A percentile compares a stretch with the other conserved stretches of the same genome.
Conservation (phyloP, 352 stramenopile genomes). For the Pythium utonaiense region DNA sequence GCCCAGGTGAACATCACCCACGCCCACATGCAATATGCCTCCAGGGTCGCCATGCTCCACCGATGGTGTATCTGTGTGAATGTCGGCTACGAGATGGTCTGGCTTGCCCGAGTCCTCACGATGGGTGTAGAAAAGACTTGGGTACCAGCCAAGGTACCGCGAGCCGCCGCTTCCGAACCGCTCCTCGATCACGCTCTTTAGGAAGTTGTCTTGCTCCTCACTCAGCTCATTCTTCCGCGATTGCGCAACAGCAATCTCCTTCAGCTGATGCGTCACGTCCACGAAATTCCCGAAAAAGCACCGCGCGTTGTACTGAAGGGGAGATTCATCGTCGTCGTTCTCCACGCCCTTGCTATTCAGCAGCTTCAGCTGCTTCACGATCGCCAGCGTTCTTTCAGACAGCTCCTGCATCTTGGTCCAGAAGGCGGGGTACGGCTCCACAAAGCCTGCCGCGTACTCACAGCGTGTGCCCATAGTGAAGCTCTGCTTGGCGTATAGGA, state of each 20-base stretch:
- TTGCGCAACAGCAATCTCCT: conserved; percentile 11
- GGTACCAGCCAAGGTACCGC: conserved; percentile 32
- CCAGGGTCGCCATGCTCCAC: conserved; percentile 31
- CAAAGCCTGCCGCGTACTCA: conserved; percentile 23
- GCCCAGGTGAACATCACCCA: conserved; percentile 26
- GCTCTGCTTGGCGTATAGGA: conserved; percentile 29
- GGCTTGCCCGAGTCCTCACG: conserved; percentile 29
- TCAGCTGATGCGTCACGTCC: conserved; percentile 14
- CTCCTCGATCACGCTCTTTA: conserved; percentile 31
- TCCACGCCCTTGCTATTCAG: background rate
- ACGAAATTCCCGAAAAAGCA: conserved; percentile 24
- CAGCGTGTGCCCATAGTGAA: conserved; percentile 20
- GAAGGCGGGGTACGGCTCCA: conserved; percentile 28
- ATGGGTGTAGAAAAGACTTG: conserved; percentile 27
- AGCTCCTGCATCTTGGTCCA: conserved; percentile 24
- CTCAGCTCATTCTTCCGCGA: conserved; percentile 3
- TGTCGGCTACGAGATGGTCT: conserved; percentile 29
- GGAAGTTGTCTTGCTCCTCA: conserved; percentile 22
- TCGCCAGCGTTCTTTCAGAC: background rate
- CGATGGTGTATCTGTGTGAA: conserved; percentile 32
- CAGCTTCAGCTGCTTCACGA: conserved; percentile 5
- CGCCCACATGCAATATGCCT: conserved; percentile 30
- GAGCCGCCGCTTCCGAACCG: conserved; percentile 16
- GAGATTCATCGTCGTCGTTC: background rate
- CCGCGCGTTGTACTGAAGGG: conserved; percentile 1